These are phyloP conservation scores for Apiotrichum akiyoshidainum DNA, from an alignment of 1,284 basidiomycete genomes.

Conservation along the genomic window DNA sequence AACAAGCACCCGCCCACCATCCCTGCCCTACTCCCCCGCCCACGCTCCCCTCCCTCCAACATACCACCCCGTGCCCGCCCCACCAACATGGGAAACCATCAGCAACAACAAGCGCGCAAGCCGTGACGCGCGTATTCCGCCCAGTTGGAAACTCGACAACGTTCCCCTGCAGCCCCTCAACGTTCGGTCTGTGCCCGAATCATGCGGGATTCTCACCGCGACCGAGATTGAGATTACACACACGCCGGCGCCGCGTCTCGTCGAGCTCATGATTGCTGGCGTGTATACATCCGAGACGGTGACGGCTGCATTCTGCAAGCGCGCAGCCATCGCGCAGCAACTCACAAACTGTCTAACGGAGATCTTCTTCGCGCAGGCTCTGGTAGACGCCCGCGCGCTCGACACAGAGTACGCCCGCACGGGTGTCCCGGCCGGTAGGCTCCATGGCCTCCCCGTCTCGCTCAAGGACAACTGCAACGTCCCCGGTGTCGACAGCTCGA, in stretches of 20 bases:
- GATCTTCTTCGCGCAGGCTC: slow-evolving; percentile 48
- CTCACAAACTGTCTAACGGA: slow-evolving; percentile 53
- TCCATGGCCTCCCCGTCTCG: slow-evolving; percentile 64
- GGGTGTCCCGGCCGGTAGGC: slow-evolving; percentile 56
- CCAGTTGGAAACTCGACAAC: slow-evolving; percentile 55
- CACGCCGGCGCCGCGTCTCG: slow-evolving; percentile 37
- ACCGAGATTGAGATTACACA: slow-evolving; percentile 67
- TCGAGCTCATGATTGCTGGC: slow-evolving; percentile 24
- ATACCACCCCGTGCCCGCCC: neutral
- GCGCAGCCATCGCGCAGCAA: slow-evolving; percentile 76
- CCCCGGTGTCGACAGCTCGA: slow-evolving; percentile 37
- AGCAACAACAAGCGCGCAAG: slow-evolving; percentile 55
- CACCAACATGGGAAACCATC: slow-evolving; percentile 54
- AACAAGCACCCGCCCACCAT: too few species aligned
- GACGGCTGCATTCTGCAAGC: slow-evolving; percentile 62
- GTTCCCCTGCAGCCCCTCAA: too few species aligned
- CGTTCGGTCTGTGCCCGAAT: slow-evolving; percentile 7
- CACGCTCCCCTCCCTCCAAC: too few species aligned
- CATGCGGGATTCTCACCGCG: slow-evolving; percentile 60
- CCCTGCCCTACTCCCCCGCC: too few species aligned
- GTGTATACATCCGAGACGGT: slow-evolving; percentile 28
- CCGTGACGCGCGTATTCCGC: slow-evolving; percentile 58
- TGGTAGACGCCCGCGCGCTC: slow-evolving; percentile 42
- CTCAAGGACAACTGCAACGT: slow-evolving; percentile 55
- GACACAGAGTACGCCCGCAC: slow-evolving; percentile 48